Base-by-base conservation (phyloP, 1,284 basidiomycete species). In the Cystobasidium sp. region DNA sequence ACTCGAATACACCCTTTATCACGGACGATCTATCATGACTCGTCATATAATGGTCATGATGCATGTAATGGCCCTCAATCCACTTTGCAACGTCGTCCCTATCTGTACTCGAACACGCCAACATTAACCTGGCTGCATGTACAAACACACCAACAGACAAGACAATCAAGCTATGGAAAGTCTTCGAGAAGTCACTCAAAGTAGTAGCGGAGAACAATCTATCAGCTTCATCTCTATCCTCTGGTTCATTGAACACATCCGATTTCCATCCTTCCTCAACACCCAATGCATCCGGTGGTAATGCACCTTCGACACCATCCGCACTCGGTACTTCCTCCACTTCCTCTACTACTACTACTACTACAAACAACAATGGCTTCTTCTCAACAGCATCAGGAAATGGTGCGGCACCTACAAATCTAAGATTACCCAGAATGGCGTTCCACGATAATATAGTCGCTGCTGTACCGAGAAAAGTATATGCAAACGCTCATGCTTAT, bases 81-180 rank as follows among this genome's bases (percentile, higher is more conserved):
- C 39, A 9, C 20, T 8, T 61, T 61, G 37, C 12, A 44, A 43
- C 37, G 31, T 31, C 31, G 31, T 31, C 31, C 5, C 31, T n/a
- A 31, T 5, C 16, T 39, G 22, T 44, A 6, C 20, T n/a, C 43
- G n/a, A 7, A 41, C 3, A 49, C 37, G 9, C 44, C 18, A 31
- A 16, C 14, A 67, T 20, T 8, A 67, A 2, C 12, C 18, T 63
- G 61, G 39, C 14, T 37, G 22, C 39, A 31, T 44, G 14, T n/a
- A n/a, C 46, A 3, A 46, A 41, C 8, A 39, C 66, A 41, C 31
- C 12, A 39, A 18, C 81, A 97, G 97, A 99, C 87, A 99, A 99
- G 86, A 99, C 97, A 52, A 97, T 99, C 87, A 99, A 99, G 83
- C 88, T 99, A 72, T 99, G 97, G 97, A 99, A 99, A 83, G 96